Evolutionary conservation across 192 early-diverging fungal species (phyloP).

Genomic region (Gorgonomyces haynaldii): DNA sequence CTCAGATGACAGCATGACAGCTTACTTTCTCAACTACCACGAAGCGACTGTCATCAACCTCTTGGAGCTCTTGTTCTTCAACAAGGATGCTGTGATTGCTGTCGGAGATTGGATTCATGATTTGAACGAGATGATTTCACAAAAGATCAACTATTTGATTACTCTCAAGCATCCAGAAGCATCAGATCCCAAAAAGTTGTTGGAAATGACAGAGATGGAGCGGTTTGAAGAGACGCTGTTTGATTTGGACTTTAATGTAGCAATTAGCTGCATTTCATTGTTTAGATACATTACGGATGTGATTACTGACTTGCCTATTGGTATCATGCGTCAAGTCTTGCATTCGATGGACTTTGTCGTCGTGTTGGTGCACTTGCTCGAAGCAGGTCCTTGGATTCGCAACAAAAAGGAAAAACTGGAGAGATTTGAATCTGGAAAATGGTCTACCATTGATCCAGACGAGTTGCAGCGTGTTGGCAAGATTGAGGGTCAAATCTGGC

Average conservation of each 20-base stretch:
- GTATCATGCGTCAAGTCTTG: constrained; percentile 21
- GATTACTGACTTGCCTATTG: constrained; percentile 17
- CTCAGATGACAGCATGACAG: constrained; percentile 11
- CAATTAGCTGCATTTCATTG: constrained; percentile 24
- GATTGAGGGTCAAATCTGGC: constrained; percentile 40
- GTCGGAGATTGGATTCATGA: constrained; percentile 28
- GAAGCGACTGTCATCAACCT: constrained; percentile 43
- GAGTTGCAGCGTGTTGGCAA: constrained; percentile 21
- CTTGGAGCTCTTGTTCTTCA: constrained; percentile 33
- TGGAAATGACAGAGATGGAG: neutral
- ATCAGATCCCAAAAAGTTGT: no score
- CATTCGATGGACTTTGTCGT: constrained; percentile 9
- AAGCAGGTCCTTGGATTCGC: constrained; percentile 28
- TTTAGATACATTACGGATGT: constrained; percentile 31
- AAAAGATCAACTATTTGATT: constrained; percentile 22
- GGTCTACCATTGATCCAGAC: constrained; percentile 23
- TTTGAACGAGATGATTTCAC: constrained; percentile 28
- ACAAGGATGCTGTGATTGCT: constrained; percentile 12
- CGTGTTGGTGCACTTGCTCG: constrained; percentile 19
- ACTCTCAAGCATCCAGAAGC: no score
- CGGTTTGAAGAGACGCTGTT: neutral
- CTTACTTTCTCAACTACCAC: constrained; percentile 39
- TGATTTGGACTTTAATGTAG: constrained; percentile 25
- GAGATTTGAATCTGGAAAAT: constrained; percentile 24
- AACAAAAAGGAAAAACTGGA: constrained; percentile 10